A percentile compares a stretch with the other conserved stretches of the same genome.
Conservation (phyloP, 805 yeast genomes). For the Wickerhamiella dianesei region DNA sequence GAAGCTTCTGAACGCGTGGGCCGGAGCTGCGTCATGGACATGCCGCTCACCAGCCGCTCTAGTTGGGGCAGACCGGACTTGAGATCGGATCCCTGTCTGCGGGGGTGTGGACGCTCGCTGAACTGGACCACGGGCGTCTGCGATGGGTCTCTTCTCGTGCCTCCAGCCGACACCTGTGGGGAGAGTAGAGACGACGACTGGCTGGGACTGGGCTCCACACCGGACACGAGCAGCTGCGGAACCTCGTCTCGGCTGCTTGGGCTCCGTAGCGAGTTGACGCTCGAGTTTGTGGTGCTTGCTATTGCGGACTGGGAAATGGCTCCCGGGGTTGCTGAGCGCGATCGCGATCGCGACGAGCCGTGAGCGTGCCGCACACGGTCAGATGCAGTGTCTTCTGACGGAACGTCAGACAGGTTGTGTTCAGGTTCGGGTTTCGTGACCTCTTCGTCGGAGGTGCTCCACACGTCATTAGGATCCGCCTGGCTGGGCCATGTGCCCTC, state of each 20-base stretch:
- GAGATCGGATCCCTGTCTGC: constrained; percentile 1
- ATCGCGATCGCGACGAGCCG: not conserved
- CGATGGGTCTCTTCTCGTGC: not conserved
- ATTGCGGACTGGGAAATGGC: not conserved
- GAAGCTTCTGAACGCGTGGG: constrained; percentile 18
- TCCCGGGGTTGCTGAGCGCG: not conserved
- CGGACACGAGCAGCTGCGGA: not conserved
- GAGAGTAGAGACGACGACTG: not conserved
- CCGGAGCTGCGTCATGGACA: constrained; percentile 10
- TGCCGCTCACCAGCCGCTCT: constrained; percentile 14
- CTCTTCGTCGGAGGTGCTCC: constrained; percentile 16
- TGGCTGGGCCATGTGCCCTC: constrained; percentile 49
- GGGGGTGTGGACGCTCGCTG: constrained; percentile 15
- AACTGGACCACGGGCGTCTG: constrained; percentile 13
- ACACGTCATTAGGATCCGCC: constrained; percentile 15
- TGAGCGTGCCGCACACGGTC: not conserved
- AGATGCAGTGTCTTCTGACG: not conserved
- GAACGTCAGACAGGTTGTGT: not conserved
- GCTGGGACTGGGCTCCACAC: not conserved
- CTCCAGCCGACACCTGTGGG: not conserved
- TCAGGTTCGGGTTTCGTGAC: constrained; percentile 1
- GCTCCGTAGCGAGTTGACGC: not conserved
- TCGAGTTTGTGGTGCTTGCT: not conserved
- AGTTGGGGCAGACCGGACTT: constrained; percentile 6
- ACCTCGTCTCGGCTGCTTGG: not conserved